Base-by-base conservation (phyloP, 805 yeast genomes). In the Saturnispora sekii region DNA sequence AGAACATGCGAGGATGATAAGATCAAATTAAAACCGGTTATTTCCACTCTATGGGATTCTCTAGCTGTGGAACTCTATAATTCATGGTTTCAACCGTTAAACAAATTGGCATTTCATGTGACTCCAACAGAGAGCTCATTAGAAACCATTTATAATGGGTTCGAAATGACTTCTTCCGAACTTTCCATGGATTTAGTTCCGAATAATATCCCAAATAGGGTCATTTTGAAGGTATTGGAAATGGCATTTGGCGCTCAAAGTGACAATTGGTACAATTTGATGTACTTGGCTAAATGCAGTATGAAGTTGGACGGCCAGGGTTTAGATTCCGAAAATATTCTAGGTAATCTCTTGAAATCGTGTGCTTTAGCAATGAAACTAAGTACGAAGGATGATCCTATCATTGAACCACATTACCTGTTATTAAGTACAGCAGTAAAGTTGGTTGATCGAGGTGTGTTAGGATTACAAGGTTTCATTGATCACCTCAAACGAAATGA, bases 381-480 rank as follows among this genome's bases (percentile, higher is more conserved):
- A 2, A 59, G 72, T 2, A 52, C 61, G 4, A 66, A 68, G 40
- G 63, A 67, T 4, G 93, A 83, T 34, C 71, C 73, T 1, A 66
- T 81, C 2, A 63, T 89, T 37, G 96, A 89, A 54, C 90, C 96
- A 0, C 88, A 83, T 56, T 88, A 87, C 55, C 67, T 69, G 37
- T 59, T 82, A 3, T 70, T 84, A 35, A 70, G 85, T 0, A 48
- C 73, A 31, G 55, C 75, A 5, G 79, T 73, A 63, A 88, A 88
- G 57, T 70, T 70, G 40, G 76, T 71, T 9, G 66, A 64, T 32
- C 16, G 32, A 0, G 72, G 61, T 0, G 43, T 57, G 14, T 16
- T 84, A 0, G 40, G 59, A 1, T 49, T 66, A 0, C 53, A 48
- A 0, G 59, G 57, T 1, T 86, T 76, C 0, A 12, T 73, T 10